Evolutionary conservation across 139 green algal species (phyloP), one percentile per base, ranked within the genome.

Genomic region (Marvania coccoides): DNA sequence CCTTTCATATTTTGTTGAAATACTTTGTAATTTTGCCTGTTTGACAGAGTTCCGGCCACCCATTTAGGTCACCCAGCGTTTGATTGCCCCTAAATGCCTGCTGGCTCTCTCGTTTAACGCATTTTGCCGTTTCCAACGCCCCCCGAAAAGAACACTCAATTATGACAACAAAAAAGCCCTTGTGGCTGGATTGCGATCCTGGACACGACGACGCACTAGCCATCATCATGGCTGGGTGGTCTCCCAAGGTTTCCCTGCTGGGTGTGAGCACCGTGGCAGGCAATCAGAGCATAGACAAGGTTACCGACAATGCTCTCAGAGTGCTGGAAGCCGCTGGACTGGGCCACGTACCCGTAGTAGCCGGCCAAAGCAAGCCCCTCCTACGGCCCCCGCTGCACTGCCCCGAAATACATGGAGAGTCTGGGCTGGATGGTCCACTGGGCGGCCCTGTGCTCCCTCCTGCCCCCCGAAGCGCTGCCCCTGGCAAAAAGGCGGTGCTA

Each of bases 181-280:
- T 95, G 0, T 96, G 87, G 89, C 75, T 94, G 0, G 89, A 95
- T 59, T 93, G 86, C 70, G 90, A 94, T 75, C 88, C 90, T 2
- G 91, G 87, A 0, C 91, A 98, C 59, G 92, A 98, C 47, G 93
- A 98, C 63, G 88, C 85, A 0, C 76, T 96, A 26, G 93, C 93
- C 0, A 89, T 98, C 45, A 85, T 97, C 5, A 70, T 98, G 0
- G 91, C 85, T 74, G 86, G 79, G 12, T 71, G 87, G 57, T 73
- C 61, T 19, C 79, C 76, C 0, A 13, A 45, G 0, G 2, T 96
- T 1, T 7, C 73, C 5, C 78, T 98, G 39, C 72, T 98, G 2
- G 93, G 93, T 12, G 70, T 98, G 13, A 88, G 71, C 77, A 96
- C 90, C 0, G 86, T 96, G 13, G 79, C 80, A 14, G 87, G 93